phyloP scores from a whole-genome alignment of 1,284 basidiomycete genomes.

The Mycena citricolor region DNA sequence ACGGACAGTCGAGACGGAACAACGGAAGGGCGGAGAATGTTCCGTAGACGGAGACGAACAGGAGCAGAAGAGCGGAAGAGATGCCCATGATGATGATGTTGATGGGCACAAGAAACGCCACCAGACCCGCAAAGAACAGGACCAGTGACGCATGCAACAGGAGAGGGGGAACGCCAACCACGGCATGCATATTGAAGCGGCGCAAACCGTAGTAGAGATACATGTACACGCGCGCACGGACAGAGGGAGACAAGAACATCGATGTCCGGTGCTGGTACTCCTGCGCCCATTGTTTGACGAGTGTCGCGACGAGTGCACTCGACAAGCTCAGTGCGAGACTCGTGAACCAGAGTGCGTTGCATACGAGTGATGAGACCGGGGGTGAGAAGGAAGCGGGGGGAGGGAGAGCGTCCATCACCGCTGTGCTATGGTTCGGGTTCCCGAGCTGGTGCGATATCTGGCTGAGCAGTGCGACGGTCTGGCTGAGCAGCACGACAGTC shows the following conservation, averaged over 20 bases:
- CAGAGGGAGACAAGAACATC: no score
- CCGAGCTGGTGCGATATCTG: no score
- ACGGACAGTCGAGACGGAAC: constrained; percentile 33
- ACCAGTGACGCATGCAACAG: constrained; percentile 39
- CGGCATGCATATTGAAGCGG: not conserved
- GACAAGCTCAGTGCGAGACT: not conserved
- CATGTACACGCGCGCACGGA: not conserved
- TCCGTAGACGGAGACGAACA: constrained; percentile 30
- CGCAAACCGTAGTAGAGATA: not conserved
- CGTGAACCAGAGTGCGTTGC: not conserved
- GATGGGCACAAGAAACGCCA: constrained; percentile 35
- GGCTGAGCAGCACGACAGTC: no score
- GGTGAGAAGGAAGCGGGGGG: no score
- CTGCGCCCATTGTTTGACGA: not conserved
- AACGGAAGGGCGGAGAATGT: constrained; percentile 33
- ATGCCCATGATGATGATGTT: constrained; percentile 31
- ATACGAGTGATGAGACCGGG: no score
- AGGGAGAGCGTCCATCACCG: no score
- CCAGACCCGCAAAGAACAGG: constrained; percentile 39
- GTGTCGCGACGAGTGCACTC: not conserved
- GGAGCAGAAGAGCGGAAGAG: constrained; percentile 30
- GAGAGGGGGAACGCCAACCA: constrained; percentile 24
- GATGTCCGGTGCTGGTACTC: no score
- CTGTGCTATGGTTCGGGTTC: no score
- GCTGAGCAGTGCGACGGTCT: no score